Evolutionary conservation across 2,329 filamentous ascomycete species (phyloP), one percentile per base, ranked within the genome.

Genomic region (Apiospora marii): DNA sequence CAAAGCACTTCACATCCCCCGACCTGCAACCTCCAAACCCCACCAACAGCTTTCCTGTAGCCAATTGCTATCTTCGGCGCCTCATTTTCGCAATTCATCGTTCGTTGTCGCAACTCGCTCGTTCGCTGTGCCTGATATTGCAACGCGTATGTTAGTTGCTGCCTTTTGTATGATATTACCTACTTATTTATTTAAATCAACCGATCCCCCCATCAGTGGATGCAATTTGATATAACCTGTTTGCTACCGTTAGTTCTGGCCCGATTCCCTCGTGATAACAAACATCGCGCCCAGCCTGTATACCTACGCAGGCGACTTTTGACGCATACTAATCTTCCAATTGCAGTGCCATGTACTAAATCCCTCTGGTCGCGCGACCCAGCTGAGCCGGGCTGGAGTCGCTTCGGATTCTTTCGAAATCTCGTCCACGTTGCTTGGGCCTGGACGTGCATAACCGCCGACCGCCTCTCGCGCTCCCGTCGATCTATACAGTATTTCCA

Each of bases 341-440:
- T 74, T 74, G 71, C 77, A 81, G 78, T 79, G 81, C 77, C 77
- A 84, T 84, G 82, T 81, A 80, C 80, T 83, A 83, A 80, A 79
- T 75, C 75, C 76, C 53, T 72, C 74, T 73, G 75, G 75, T 79
- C 75, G 79, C 78, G 78, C 58, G 34, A 78, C 76, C 78, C 78
- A 79, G 79, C 78, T 73, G 75, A 74, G 76, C 74, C 76, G 77
- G 78, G 77, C 73, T 76, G 75, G 77, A 77, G 44, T 78, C 79
- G 78, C 75, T 74, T 72, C 76, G 74, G 74, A n/a, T 41, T 46
- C 73, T 70, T 61, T 67, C 24, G 64, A 43, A 69, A 43, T 53
- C 64, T 67, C 44, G 70, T 53, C 72, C 74, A 49, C 70, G 61
- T 73, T 71, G 72, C 75, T 67, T 70, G 72, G 70, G 72, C 75